Conservation (phyloP, 257 asterid species). For the Solanum ahanhuiri region DNA sequence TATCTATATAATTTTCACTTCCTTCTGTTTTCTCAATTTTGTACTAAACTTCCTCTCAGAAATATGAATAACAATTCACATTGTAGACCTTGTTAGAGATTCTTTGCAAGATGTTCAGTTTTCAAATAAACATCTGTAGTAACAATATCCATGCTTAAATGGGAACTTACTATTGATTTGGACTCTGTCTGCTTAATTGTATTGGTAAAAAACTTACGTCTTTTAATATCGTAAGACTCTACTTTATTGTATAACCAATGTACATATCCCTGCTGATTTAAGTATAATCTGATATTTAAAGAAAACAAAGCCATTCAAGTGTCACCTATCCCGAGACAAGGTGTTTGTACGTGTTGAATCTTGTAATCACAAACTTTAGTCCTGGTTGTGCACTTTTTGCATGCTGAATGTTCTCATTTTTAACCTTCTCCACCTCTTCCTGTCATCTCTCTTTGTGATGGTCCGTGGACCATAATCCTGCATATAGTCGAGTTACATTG, state of each 20-base stretch:
- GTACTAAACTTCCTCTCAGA: not conserved
- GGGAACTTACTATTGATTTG: not conserved
- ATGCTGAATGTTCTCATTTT: not conserved
- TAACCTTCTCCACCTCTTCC: not conserved
- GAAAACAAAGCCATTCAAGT: not conserved
- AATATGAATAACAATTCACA: not conserved
- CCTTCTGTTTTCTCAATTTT: not conserved
- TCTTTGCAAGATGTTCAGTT: not conserved
- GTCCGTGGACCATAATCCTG: not conserved
- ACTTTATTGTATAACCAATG: slow-evolving; percentile 1
- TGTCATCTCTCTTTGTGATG: not conserved
- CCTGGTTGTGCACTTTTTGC: not conserved
- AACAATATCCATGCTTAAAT: not conserved
- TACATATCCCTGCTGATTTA: not conserved
- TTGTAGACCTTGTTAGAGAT: not conserved
- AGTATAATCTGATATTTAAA: not conserved
- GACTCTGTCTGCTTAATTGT: not conserved
- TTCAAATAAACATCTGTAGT: not conserved
- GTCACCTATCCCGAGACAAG: not conserved
- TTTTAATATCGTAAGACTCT: not conserved
- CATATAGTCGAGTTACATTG: not conserved
- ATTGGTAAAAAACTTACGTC: not conserved
- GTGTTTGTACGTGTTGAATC: not conserved
- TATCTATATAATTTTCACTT: not conserved
- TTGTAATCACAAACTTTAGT: not conserved